phyloP scores from a whole-genome alignment of 2,329 filamentous ascomycete genomes.

The Davidsoniella australis region DNA sequence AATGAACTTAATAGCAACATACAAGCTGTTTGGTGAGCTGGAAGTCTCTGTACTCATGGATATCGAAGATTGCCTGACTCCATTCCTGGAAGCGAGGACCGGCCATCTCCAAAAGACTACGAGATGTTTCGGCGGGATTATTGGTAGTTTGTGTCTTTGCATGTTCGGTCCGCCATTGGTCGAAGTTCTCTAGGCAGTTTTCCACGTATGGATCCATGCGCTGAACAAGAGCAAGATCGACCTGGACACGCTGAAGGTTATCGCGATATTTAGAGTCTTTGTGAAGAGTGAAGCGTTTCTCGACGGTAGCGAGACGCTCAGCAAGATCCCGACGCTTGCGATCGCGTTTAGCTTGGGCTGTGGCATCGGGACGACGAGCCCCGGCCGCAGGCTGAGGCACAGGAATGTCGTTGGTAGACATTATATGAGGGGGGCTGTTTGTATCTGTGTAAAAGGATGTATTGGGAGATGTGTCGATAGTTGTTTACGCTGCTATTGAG shows the following conservation, averaged over 20 bases:
- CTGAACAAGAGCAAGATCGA: slow-evolving; percentile 73
- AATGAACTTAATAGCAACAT: slow-evolving; percentile 20
- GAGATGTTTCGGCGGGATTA: slow-evolving; percentile 25
- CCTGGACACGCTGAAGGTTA: slow-evolving; percentile 80
- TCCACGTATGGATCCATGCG: slow-evolving; percentile 66
- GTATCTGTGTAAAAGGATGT: neutral
- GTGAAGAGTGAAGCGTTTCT: slow-evolving; percentile 62
- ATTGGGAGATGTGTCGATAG: slow-evolving; percentile 1
- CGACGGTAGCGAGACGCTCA: slow-evolving; percentile 61
- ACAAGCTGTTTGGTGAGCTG: slow-evolving; percentile 71
- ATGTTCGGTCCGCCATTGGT: slow-evolving; percentile 41
- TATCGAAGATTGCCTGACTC: slow-evolving; percentile 70
- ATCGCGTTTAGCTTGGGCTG: slow-evolving; percentile 67
- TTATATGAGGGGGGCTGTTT: slow-evolving; percentile 14
- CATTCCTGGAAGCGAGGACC: slow-evolving; percentile 77
- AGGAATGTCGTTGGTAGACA: slow-evolving; percentile 24
- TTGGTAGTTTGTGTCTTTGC: slow-evolving; percentile 27
- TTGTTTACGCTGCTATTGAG: too few species aligned
- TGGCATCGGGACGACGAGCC: slow-evolving; percentile 22
- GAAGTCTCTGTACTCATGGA: slow-evolving; percentile 74
- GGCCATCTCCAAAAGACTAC: slow-evolving; percentile 53
- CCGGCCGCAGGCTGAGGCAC: slow-evolving; percentile 14
- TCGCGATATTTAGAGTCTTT: slow-evolving; percentile 73
- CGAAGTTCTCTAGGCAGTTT: slow-evolving; percentile 55
- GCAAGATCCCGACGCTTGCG: slow-evolving; percentile 71